Conservation (phyloP, 2,329 filamentous ascomycete species). For the Immersiporthe knoxdaviesiana region DNA sequence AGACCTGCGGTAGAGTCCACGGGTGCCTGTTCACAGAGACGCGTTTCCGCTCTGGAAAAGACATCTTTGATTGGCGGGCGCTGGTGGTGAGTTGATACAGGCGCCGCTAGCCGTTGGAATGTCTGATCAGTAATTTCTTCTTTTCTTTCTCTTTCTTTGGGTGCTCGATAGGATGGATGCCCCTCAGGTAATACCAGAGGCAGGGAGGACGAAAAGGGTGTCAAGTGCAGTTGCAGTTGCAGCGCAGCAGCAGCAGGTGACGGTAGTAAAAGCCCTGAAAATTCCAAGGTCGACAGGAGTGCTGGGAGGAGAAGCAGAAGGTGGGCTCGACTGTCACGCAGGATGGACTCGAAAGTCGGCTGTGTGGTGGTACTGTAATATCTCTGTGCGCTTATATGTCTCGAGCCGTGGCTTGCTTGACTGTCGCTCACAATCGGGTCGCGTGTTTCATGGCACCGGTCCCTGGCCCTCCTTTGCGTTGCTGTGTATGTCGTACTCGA, state of each 20-base stretch:
- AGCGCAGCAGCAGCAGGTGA: neutral
- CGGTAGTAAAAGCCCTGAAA: neutral
- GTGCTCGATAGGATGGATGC: neutral
- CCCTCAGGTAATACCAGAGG: neutral
- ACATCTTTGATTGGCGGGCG: conserved; percentile 22
- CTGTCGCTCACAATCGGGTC: conserved; percentile 13
- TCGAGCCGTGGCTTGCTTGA: conserved; percentile 18
- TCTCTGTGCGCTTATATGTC: conserved; percentile 9
- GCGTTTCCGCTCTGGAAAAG: conserved; percentile 41
- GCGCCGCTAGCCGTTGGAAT: neutral
- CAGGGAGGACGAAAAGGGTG: neutral
- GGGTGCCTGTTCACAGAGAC: conserved; percentile 31
- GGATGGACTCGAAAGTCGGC: conserved; percentile 1
- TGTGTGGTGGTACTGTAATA: conserved; percentile 9
- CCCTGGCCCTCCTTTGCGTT: conserved; percentile 13
- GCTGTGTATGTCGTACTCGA: conserved; percentile 9
- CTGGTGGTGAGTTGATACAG: neutral
- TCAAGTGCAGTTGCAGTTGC: neutral
- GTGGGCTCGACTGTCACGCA: neutral
- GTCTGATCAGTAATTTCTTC: neutral
- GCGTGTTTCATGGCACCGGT: conserved; percentile 20
- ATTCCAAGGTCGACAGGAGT: neutral
- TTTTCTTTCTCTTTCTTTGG: too few species aligned
- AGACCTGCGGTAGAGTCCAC: conserved; percentile 37
- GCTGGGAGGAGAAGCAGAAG: neutral